Conservation (phyloP, 306 rosid genomes). For the Pyrus pyrifolia region DNA sequence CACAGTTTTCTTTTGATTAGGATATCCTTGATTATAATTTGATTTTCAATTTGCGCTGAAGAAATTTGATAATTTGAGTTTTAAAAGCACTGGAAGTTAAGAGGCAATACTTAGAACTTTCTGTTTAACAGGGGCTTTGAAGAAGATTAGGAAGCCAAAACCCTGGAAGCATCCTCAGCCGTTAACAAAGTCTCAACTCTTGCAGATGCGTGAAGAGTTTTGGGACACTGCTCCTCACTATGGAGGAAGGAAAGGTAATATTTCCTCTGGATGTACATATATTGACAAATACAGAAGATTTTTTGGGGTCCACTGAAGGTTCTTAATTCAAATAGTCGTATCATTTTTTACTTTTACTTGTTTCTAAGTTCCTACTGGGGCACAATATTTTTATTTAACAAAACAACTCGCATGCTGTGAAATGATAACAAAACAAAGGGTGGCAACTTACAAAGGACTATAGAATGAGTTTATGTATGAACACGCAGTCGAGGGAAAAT, state of each 20-base stretch:
- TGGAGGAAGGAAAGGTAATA: conserved; percentile 90
- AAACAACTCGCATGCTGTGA: background rate
- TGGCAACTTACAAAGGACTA: background rate
- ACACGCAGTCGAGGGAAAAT: background rate
- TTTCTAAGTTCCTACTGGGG: background rate
- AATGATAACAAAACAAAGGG: background rate
- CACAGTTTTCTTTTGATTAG: background rate
- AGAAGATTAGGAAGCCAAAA: conserved; percentile 88
- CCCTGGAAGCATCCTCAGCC: conserved; percentile 99
- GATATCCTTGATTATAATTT: background rate
- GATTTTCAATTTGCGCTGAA: background rate
- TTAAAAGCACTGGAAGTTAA: conserved; percentile 6
- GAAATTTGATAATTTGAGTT: conserved; percentile 5
- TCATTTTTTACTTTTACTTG: background rate
- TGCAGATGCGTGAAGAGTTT: conserved; percentile 88
- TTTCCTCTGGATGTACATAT: conserved; percentile 1
- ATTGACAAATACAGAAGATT: background rate
- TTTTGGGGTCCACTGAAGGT: background rate
- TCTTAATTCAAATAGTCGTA: background rate
- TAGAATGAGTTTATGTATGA: background rate
- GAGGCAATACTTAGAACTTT: conserved; percentile 7
- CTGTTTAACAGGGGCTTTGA: conserved; percentile 49
- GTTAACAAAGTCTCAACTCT: conserved; percentile 77
- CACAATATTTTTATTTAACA: background rate
- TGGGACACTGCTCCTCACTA: conserved; percentile 99